phyloP scores from a whole-genome alignment of 1,139 yeast genomes.

The Candida smagusa region DNA sequence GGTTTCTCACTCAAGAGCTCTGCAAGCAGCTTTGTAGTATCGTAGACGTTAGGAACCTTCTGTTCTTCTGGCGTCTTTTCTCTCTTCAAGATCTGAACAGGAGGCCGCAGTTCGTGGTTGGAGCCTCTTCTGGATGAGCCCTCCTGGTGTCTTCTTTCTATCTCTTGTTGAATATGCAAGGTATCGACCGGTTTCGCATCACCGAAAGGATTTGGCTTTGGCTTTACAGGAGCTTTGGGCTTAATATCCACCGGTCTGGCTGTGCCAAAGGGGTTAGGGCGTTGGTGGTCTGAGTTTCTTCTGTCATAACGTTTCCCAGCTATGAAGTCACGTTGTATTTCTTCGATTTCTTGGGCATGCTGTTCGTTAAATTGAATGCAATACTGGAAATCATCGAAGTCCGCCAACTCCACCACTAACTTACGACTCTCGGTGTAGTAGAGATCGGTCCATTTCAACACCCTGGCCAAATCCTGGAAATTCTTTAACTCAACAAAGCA shows the following conservation, averaged over 20 bases:
- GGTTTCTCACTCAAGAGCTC: slow-evolving; percentile 30
- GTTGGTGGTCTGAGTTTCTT: slow-evolving; percentile 8
- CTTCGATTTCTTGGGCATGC: slow-evolving; percentile 28
- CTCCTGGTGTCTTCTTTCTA: slow-evolving; percentile 38
- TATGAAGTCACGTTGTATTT: slow-evolving; percentile 31
- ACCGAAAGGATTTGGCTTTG: slow-evolving; percentile 44
- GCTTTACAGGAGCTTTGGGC: slow-evolving; percentile 14
- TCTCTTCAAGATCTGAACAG: slow-evolving; percentile 15
- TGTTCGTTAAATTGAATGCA: slow-evolving; percentile 42
- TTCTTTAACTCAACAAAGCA: slow-evolving; percentile 58
- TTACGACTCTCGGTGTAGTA: slow-evolving; percentile 39
- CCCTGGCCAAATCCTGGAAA: slow-evolving; percentile 44
- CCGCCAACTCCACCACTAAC: slow-evolving; percentile 44
- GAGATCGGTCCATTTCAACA: slow-evolving; percentile 45
- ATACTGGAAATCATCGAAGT: slow-evolving; percentile 46
- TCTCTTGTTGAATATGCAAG: slow-evolving; percentile 37
- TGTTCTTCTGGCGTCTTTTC: slow-evolving; percentile 2
- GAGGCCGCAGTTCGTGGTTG: slow-evolving; percentile 15
- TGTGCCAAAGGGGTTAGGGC: slow-evolving; percentile 43
- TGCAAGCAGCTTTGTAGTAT: slow-evolving; percentile 33
- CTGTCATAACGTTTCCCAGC: slow-evolving; percentile 18
- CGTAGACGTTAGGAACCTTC: slow-evolving; percentile 10
- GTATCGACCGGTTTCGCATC: slow-evolving; percentile 47
- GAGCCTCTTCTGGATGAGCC: slow-evolving; percentile 13
- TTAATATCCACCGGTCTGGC: slow-evolving; percentile 45